phyloP scores from a whole-genome alignment of 2,329 filamentous ascomycete species.

The Fulvia fulva region DNA sequence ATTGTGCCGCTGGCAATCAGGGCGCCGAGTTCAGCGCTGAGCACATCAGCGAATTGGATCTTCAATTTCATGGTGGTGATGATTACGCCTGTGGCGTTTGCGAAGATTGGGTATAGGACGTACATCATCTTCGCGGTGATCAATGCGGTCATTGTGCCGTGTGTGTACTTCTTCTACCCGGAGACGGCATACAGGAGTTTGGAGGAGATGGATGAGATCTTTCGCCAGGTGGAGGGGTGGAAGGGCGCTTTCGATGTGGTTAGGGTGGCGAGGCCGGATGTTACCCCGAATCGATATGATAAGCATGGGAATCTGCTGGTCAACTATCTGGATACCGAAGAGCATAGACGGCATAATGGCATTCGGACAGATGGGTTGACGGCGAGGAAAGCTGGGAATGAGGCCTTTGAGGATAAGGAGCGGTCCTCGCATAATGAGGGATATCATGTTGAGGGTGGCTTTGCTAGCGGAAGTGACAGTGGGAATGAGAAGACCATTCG shows the following conservation, averaged over 20 bases:
- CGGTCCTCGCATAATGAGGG: constrained; percentile 12
- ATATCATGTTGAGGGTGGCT: constrained; percentile 8
- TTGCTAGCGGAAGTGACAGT: constrained; percentile 9
- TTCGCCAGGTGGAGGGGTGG: constrained; percentile 50
- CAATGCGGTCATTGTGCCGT: constrained; percentile 57
- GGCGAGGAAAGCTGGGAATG: neutral
- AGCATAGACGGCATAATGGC: constrained; percentile 15
- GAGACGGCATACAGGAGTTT: constrained; percentile 62
- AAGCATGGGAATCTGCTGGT: constrained; percentile 55
- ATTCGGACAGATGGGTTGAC: constrained; percentile 2
- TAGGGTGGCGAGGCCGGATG: constrained; percentile 44
- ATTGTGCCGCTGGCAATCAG: constrained; percentile 35
- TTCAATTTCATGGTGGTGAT: constrained; percentile 42
- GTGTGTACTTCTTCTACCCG: constrained; percentile 40
- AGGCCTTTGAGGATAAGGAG: constrained; percentile 17
- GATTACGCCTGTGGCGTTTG: constrained; percentile 58
- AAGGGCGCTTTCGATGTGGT: constrained; percentile 46
- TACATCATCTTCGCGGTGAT: constrained; percentile 65
- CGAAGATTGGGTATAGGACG: constrained; percentile 55
- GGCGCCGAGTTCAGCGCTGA: constrained; percentile 34
- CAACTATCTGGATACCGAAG: constrained; percentile 41
- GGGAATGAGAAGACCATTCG: constrained; percentile 15
- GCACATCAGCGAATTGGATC: constrained; percentile 41
- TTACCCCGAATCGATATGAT: constrained; percentile 53
- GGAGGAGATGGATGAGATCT: constrained; percentile 65